Conservation (phyloP, 768 basidiomycete genomes). For the Boletus sp. region DNA sequence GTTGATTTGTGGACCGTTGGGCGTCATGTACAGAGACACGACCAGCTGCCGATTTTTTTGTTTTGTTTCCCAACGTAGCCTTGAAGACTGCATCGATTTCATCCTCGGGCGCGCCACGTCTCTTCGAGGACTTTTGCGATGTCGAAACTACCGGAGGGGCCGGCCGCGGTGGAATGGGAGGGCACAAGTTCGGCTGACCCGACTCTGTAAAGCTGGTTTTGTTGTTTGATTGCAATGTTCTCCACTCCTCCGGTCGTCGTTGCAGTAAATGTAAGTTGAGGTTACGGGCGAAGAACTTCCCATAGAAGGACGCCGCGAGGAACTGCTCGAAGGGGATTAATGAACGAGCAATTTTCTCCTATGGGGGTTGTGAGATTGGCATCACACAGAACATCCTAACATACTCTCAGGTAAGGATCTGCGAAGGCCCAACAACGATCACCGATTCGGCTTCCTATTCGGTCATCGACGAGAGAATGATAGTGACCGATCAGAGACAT, state of each 20-base stretch:
- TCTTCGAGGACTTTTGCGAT: conserved; percentile 42
- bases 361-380: conserved; percentile 3
- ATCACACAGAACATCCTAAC: neutral
- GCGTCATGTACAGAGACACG: conserved; percentile 7
- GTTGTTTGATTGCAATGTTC: conserved; percentile 52
- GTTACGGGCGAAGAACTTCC: conserved; percentile 80
- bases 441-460: conserved; percentile 84
- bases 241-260: conserved; percentile 84
- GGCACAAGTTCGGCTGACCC: conserved; percentile 17
- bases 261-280: conserved; percentile 75
- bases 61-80: conserved; percentile 51
- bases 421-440: conserved; percentile 89
- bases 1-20: conserved; percentile 30
- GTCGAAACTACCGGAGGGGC: neutral
- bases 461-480: conserved; percentile 79
- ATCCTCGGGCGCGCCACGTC: conserved; percentile 45
- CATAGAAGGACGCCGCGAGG: conserved; percentile 77
- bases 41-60: conserved; percentile 51
- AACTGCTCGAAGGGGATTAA: conserved; percentile 67
- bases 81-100: conserved; percentile 79
- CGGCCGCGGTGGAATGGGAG: neutral
- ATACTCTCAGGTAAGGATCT: conserved; percentile 90
- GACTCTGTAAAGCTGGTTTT: conserved; percentile 25
- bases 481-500: conserved; percentile 75
- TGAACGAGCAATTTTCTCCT: conserved; percentile 92